Evolutionary conservation across 257 asterid genomes (phyloP).

Genomic region (Henckelia pumila): DNA sequence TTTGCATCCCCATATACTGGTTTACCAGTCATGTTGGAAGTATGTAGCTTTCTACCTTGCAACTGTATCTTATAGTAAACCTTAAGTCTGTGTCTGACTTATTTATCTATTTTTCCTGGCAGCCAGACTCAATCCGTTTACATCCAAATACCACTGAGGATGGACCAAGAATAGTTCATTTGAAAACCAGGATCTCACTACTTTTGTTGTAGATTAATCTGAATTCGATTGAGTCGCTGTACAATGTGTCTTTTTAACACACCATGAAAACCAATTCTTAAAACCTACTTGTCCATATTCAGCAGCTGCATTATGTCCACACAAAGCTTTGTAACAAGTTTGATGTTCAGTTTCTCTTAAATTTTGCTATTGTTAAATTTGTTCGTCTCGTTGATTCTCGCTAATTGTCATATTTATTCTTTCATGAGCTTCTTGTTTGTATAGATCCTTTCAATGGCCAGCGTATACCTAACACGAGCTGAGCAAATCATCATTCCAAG

Average conservation of each 20-base stretch:
- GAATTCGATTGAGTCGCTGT: background rate
- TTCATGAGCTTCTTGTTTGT: background rate
- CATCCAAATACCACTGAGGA: too few species aligned
- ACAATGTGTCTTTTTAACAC: too few species aligned
- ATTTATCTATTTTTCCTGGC: too few species aligned
- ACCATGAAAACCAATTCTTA: too few species aligned
- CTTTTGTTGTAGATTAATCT: background rate
- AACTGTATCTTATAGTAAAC: background rate
- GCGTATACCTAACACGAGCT: background rate
- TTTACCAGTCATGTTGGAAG: slow-evolving; percentile 13
- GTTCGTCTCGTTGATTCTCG: too few species aligned
- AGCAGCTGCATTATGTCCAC: background rate
- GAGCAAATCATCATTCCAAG: background rate
- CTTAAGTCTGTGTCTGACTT: background rate
- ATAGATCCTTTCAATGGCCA: background rate
- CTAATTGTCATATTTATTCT: too few species aligned
- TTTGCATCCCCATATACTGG: slow-evolving; percentile 7
- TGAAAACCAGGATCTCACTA: too few species aligned
- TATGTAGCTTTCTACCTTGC: slow-evolving; percentile 11
- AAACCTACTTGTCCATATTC: background rate
- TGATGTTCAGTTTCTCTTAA: background rate
- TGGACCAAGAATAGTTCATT: too few species aligned
- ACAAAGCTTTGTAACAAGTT: background rate
- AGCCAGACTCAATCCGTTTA: background rate
- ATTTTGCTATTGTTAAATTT: background rate